Conservation (phyloP, 2,329 filamentous ascomycete genomes). For the Ophiosphaerella herpotricha region DNA sequence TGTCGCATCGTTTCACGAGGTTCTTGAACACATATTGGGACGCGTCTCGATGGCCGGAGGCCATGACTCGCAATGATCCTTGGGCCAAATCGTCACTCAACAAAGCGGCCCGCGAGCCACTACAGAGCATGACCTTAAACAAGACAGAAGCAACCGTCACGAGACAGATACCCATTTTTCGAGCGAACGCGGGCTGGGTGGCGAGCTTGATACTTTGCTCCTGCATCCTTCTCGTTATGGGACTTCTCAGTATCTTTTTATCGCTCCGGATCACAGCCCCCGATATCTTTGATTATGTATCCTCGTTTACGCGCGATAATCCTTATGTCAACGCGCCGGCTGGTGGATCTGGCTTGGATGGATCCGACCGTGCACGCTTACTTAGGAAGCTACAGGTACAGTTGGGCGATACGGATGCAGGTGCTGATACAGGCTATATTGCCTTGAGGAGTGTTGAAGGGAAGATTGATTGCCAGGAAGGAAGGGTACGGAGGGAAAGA, state of each 20-base stretch:
- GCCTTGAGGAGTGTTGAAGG: not conserved
- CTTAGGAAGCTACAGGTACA: constrained; percentile 4
- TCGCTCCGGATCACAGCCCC: constrained; percentile 1
- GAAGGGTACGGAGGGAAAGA: not conserved
- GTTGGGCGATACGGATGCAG: constrained; percentile 2
- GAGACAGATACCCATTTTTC: constrained; percentile 1
- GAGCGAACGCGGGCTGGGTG: constrained; percentile 2
- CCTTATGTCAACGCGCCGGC: constrained; percentile 5
- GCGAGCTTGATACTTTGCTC: constrained; percentile 5
- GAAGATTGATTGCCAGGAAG: not conserved
- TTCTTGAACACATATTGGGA: constrained; percentile 8
- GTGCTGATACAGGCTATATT: constrained; percentile 1
- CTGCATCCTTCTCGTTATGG: constrained; percentile 1
- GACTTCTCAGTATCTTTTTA: constrained; percentile 3
- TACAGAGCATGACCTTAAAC: not conserved
- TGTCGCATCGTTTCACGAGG: constrained; percentile 5
- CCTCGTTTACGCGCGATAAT: constrained; percentile 9
- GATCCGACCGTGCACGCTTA: constrained; percentile 5
- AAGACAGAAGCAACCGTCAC: constrained; percentile 1
- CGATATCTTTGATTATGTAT: constrained; percentile 9
- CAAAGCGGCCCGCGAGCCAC: not conserved
- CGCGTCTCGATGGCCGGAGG: constrained; percentile 4
- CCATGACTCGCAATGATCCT: constrained; percentile 6
- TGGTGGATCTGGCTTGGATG: constrained; percentile 5
- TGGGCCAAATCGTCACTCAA: not conserved